Evolutionary conservation across 2,329 filamentous ascomycete genomes (phyloP).

Genomic region (Colletotrichum zoysiae): DNA sequence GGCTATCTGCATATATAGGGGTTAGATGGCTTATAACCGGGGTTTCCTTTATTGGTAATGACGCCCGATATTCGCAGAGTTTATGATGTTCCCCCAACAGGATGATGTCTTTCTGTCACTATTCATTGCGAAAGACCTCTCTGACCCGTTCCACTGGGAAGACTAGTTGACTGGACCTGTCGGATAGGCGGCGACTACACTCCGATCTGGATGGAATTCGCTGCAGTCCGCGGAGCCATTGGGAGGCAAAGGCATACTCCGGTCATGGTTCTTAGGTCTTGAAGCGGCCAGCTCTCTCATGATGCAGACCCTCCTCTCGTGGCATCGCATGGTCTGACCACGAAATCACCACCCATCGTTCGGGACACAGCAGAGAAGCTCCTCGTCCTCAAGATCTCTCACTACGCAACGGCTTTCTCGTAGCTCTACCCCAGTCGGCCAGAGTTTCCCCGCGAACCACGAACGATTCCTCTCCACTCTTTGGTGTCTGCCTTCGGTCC

Average conservation of each 20-base stretch:
- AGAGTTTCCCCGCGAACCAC: constrained; percentile 41
- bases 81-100: not conserved
- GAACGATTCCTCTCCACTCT: constrained; percentile 14
- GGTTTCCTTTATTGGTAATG: not conserved
- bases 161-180: constrained; percentile 21
- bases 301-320: not conserved
- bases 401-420: not conserved
- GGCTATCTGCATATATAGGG: constrained; percentile 33
- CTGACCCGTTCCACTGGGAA: constrained; percentile 18
- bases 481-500: not conserved
- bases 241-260: not conserved
- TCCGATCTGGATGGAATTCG: not conserved
- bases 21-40: constrained; percentile 36
- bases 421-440: constrained; percentile 19
- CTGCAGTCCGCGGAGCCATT: not conserved
- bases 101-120: not conserved
- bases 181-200: constrained; percentile 32
- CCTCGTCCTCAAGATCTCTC: constrained; percentile 19
- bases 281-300: constrained; percentile 1
- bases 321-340: not conserved
- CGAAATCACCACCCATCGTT: not conserved
- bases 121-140: not conserved
- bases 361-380: constrained; percentile 3
- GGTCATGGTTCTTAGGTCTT: not conserved
- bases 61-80: not conserved